Percentiles rank a stretch among this genome's conserved stretches.
Evolutionary conservation across 768 basidiomycete genomes (phyloP).

Genomic region (Lanmaoa rubissima): DNA sequence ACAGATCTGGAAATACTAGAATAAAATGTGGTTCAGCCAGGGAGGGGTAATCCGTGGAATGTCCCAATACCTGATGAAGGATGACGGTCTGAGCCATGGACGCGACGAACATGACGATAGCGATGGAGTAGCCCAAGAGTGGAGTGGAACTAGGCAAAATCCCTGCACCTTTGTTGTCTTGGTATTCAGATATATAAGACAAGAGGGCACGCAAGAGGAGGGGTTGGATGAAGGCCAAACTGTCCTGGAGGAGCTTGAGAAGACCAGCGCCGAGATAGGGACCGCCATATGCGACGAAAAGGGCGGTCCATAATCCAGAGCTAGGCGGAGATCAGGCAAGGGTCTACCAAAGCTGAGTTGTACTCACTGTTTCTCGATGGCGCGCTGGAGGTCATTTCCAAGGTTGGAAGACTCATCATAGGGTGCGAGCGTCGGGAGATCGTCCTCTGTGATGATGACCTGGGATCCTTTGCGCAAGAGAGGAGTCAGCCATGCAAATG

Average conservation of each 20-base stretch:
- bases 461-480: slow-evolving; percentile 68
- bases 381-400: slow-evolving; percentile 54
- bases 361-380: slow-evolving; percentile 64
- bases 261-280: slow-evolving; percentile 61
- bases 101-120: slow-evolving; percentile 74
- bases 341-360: neutral
- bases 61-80: slow-evolving; percentile 64
- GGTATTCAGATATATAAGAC: slow-evolving; percentile 79
- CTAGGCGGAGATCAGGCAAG: slow-evolving; percentile 32
- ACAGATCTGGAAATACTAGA: slow-evolving; percentile 88
- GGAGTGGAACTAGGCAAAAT: slow-evolving; percentile 32
- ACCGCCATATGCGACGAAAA: slow-evolving; percentile 75
- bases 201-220: slow-evolving; percentile 80
- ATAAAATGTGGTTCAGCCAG: neutral
- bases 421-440: slow-evolving; percentile 72
- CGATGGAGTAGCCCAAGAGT: slow-evolving; percentile 74
- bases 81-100: slow-evolving; percentile 77
- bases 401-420: slow-evolving; percentile 70
- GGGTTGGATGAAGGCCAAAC: slow-evolving; percentile 81
- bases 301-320: slow-evolving; percentile 65
- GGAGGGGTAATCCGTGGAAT: neutral
- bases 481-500: slow-evolving; percentile 84
- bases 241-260: slow-evolving; percentile 80
- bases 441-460: slow-evolving; percentile 76
- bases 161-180: slow-evolving; percentile 39